These are phyloP conservation scores for Magnusiomyces tetraspermus DNA, from an alignment of 1,139 yeast genomes.

Conservation along the genomic window DNA sequence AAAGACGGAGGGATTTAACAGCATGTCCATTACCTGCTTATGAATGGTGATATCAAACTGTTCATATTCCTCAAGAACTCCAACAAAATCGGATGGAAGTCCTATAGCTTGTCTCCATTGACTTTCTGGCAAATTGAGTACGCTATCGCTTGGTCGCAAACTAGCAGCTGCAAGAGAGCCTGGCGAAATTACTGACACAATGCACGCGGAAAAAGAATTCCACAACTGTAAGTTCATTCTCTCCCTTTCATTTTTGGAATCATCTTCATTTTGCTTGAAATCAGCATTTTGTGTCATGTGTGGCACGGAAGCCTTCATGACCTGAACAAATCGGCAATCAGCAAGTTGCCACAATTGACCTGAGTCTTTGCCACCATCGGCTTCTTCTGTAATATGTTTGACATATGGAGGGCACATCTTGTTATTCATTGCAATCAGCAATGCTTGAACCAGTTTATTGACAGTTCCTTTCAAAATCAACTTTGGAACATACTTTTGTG, in stretches of 20 bases:
- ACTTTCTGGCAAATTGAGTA: neutral
- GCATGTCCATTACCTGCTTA: constrained; percentile 7
- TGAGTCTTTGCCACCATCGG: neutral
- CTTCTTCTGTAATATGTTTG: constrained; percentile 9
- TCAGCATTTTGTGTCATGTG: constrained; percentile 10
- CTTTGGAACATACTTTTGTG: constrained; percentile 29
- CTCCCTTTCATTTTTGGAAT: too few species aligned
- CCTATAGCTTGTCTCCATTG: neutral
- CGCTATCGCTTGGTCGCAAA: constrained; percentile 3
- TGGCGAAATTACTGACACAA: constrained; percentile 35
- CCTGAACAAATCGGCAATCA: constrained; percentile 20
- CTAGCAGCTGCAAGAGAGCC: constrained; percentile 5
- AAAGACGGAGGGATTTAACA: neutral
- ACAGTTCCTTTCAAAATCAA: constrained; percentile 43
- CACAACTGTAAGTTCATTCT: constrained; percentile 27
- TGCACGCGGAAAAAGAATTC: constrained; percentile 38
- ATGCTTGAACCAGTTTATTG: constrained; percentile 23
- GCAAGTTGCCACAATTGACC: constrained; percentile 30
- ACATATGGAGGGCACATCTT: constrained; percentile 19
- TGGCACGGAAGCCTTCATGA: constrained; percentile 19
- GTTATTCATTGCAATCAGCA: constrained; percentile 18
- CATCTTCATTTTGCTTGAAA: too few species aligned
- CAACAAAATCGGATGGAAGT: neutral
- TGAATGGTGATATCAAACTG: constrained; percentile 43
- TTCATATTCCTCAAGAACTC: constrained; percentile 33